These are phyloP conservation scores for Platanthera guangdongensis DNA, from an alignment of 106 monocot species.

Conservation along the genomic window DNA sequence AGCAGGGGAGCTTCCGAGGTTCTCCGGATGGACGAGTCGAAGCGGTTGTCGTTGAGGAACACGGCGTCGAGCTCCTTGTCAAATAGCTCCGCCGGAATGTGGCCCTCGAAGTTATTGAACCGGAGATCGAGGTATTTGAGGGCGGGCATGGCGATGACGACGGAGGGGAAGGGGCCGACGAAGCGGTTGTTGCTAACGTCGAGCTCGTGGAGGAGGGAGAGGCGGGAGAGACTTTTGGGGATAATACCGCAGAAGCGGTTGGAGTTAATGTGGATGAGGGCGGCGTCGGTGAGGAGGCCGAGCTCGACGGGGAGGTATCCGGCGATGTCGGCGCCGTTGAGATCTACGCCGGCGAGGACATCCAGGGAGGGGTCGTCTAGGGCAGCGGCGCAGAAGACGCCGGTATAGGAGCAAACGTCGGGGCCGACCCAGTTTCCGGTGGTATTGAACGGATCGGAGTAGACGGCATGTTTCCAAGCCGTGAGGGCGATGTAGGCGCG, in stretches of 20 bases:
- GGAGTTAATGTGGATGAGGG: slow-evolving; percentile 70
- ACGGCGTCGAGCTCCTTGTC: slow-evolving; percentile 34
- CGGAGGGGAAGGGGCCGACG: slow-evolving; percentile 49
- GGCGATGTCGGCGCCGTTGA: slow-evolving; percentile 67
- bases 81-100: slow-evolving; percentile 11
- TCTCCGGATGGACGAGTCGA: slow-evolving; percentile 27
- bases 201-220: slow-evolving; percentile 45
- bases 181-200: slow-evolving; percentile 74
- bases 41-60: slow-evolving; percentile 44
- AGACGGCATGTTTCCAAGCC: slow-evolving; percentile 40
- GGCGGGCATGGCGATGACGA: slow-evolving; percentile 22
- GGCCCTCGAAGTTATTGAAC: slow-evolving; percentile 48
- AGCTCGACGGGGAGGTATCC: slow-evolving; percentile 71
- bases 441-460: slow-evolving; percentile 34
- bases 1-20: slow-evolving; percentile 40
- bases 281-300: slow-evolving; percentile 46
- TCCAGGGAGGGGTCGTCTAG: slow-evolving; percentile 15
- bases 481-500: slow-evolving; percentile 45
- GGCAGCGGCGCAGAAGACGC: slow-evolving; percentile 35
- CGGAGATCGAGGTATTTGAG: slow-evolving; percentile 36
- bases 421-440: slow-evolving; percentile 38
- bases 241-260: slow-evolving; percentile 69
- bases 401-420: slow-evolving; percentile 30
- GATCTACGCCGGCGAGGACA: slow-evolving; percentile 64
- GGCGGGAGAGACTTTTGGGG: slow-evolving; percentile 28